Conservation (phyloP, 2,329 filamentous ascomycete genomes). For the Xylariales sp. region DNA sequence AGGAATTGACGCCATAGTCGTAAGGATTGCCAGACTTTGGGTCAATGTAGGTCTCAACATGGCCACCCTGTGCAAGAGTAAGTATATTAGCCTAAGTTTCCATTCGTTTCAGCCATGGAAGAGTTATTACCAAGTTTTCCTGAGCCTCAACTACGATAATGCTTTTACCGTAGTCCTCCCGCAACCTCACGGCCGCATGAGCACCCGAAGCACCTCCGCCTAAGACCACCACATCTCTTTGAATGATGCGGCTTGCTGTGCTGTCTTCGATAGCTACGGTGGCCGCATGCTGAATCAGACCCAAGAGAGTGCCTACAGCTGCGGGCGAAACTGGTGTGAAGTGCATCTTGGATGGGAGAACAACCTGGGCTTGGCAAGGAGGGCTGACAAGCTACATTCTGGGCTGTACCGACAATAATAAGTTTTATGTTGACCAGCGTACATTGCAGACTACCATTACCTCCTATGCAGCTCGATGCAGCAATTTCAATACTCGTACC, state of each 20-base stretch:
- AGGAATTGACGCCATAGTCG: slow-evolving; percentile 34
- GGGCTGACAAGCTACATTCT: too few species aligned
- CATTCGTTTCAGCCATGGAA: background rate
- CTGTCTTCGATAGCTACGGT: background rate
- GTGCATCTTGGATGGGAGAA: too few species aligned
- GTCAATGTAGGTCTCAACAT: slow-evolving; percentile 42
- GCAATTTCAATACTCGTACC: too few species aligned
- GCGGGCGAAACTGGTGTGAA: too few species aligned
- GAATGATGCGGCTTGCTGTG: slow-evolving; percentile 1
- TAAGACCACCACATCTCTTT: slow-evolving; percentile 23
- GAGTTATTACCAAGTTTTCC: slow-evolving; percentile 1
- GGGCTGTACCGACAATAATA: too few species aligned
- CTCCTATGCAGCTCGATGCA: too few species aligned
- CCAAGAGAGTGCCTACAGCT: too few species aligned
- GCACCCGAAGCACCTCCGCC: slow-evolving; percentile 36
- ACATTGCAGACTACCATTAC: too few species aligned
- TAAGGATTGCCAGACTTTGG: slow-evolving; percentile 29
- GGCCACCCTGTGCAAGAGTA: slow-evolving; percentile 33
- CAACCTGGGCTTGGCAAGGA: too few species aligned
- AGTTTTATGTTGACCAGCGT: too few species aligned
- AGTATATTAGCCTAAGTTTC: background rate
- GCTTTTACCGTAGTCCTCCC: slow-evolving; percentile 29
- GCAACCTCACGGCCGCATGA: slow-evolving; percentile 31
- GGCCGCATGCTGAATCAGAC: too few species aligned
- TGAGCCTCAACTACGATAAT: slow-evolving; percentile 32